Evolutionary conservation across 768 basidiomycete genomes (phyloP).

Genomic region (Suillus fuscotomentosus): DNA sequence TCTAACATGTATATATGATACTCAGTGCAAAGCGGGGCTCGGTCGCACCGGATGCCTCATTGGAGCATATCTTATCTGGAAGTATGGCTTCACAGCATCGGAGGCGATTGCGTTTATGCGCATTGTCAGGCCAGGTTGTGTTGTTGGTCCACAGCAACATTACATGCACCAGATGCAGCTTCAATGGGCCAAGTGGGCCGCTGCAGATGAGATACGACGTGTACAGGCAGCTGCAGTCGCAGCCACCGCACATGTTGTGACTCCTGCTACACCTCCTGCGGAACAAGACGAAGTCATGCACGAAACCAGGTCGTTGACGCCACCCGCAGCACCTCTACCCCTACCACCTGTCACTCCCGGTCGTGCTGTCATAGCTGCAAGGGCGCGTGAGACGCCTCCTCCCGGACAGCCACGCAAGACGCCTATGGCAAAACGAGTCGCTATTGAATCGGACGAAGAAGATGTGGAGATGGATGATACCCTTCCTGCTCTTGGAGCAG

Average conservation of each 20-base stretch:
- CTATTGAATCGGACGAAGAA: conserved; percentile 62
- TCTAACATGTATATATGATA: conserved; percentile 16
- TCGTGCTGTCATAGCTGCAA: conserved; percentile 65
- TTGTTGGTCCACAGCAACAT: conserved; percentile 91
- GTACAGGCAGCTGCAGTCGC: conserved; percentile 41
- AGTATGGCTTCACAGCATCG: conserved; percentile 93
- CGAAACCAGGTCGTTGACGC: conserved; percentile 40
- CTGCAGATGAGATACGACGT: conserved; percentile 70
- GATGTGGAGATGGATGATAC: conserved; percentile 57
- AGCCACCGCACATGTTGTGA: conserved; percentile 47
- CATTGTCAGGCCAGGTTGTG: conserved; percentile 91
- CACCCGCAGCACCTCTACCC: conserved; percentile 19
- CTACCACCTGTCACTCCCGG: conserved; percentile 78
- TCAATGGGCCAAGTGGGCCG: conserved; percentile 93
- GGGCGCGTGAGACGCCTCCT: conserved; percentile 68
- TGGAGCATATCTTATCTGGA: conserved; percentile 98
- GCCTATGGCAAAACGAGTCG: conserved; percentile 70
- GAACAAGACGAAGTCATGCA: conserved; percentile 67
- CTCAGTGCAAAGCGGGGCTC: conserved; percentile 92
- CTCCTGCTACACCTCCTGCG: conserved; percentile 79
- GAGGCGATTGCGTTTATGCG: conserved; percentile 99
- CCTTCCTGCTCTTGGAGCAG: conserved; percentile 59
- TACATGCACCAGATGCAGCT: conserved; percentile 94
- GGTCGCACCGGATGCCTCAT: conserved; percentile 96
- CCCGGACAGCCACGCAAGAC: conserved; percentile 89